Evolutionary conservation across 176 grass and related monocot genomes (phyloP), one percentile per base, ranked within the genome.

Genomic region (Zea luxurians): DNA sequence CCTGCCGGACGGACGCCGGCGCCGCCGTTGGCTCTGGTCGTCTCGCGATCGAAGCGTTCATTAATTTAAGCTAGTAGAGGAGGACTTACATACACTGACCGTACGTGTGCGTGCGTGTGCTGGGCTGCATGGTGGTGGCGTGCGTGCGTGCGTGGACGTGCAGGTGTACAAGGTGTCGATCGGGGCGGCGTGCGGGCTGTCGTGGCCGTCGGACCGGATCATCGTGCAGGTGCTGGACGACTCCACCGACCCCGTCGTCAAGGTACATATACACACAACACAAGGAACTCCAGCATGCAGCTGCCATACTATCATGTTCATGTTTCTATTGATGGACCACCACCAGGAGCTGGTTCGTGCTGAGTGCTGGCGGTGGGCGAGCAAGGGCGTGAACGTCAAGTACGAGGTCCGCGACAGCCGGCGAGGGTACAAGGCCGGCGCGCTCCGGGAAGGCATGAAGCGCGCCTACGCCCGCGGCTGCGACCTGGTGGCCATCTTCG

Each of bases 351-450:
- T 97, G 82, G 94, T 93, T 34, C 68, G 69, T 17, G 0, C 55
- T n/a, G 95, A 97, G 76, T 88, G 85, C 63, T 41, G 52, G 45
- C 75, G 87, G 34, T 94, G 95, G 95, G 70, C 83, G 83, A 87
- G 83, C 74, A 98, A 98, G 66, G 95, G 95, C 13, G 88, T 94
- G 67, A 81, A 92, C 75, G 86, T 98, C 4, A 84, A 82, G 77
- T 98, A 98, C 74, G 91, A 92, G 91, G 84, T 92, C 62, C 71
- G 95, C 38, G 89, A 87, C 58, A 90, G 86, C 70, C 74, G 95
- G 41, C 85, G 82, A 0, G 95, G 95, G n/a, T 98, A 94, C 87
- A 98, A 98, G 73, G 95, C 95, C n/a, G 95, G 95, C 7, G 95
- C 95, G 7, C 80, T 98, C 11, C 80, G 88, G 38, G 95, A 92